Percentiles rank a stretch among this genome's conserved stretches.
These are phyloP conservation scores for Rhododendron henanense DNA, from an alignment of 148 eudicot genomes.

Conservation along the genomic window DNA sequence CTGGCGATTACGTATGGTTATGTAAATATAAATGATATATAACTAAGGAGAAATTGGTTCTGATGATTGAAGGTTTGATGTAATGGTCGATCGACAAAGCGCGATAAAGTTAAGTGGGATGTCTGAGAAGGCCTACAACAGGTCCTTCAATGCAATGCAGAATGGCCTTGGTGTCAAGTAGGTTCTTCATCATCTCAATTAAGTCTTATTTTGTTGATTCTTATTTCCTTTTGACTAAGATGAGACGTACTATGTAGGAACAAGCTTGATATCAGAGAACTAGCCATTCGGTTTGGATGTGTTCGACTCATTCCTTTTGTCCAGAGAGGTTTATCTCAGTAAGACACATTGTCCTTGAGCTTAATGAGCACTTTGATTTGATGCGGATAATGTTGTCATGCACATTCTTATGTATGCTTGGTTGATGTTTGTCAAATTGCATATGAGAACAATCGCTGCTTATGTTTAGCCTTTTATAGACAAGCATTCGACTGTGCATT, in stretches of 20 bases:
- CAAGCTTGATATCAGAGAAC: constrained; percentile 78
- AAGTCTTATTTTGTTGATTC: background rate
- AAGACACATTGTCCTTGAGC: constrained; percentile 22
- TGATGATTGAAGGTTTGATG: constrained; percentile 52
- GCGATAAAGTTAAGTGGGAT: constrained; percentile 79
- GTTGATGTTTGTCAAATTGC: constrained; percentile 26
- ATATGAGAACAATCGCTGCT: background rate
- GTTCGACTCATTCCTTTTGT: constrained; percentile 87
- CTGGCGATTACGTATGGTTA: background rate
- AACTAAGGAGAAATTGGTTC: background rate
- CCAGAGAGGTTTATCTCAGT: constrained; percentile 70
- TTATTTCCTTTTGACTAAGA: constrained; percentile 3
- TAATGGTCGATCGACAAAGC: constrained; percentile 59
- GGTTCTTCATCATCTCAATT: constrained; percentile 15
- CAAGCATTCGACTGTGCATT: background rate
- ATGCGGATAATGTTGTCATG: background rate
- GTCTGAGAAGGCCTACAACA: constrained; percentile 85
- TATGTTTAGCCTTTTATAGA: background rate
- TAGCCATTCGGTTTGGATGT: constrained; percentile 90
- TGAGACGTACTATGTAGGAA: constrained; percentile 40
- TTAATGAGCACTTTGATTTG: background rate
- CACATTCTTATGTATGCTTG: background rate
- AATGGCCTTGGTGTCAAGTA: constrained; percentile 86
- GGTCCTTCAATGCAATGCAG: constrained; percentile 80
- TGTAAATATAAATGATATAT: background rate